Evolutionary conservation across 345 rosid species (phyloP).

Genomic region (Rhodamnia argentea): DNA sequence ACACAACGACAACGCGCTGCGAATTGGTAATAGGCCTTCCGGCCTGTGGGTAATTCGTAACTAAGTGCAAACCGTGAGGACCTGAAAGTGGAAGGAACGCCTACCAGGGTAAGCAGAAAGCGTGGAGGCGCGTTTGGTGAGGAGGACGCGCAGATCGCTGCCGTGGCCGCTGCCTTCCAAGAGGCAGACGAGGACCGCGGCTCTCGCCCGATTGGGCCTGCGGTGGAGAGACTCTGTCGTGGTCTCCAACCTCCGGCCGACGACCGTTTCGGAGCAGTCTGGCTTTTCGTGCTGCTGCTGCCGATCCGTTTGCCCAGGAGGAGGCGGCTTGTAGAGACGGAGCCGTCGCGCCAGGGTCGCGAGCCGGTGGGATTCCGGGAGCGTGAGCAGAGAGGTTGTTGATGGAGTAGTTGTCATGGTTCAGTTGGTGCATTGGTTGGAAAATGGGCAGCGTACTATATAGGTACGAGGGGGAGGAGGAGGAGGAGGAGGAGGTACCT

Average conservation of each 20-base stretch:
- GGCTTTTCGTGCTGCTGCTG: not conserved
- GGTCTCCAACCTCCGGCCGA: not conserved
- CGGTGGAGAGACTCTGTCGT: not conserved
- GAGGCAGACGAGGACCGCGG: slow-evolving; percentile 48
- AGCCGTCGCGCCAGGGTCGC: slow-evolving; percentile 8
- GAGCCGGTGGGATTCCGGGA: slow-evolving; percentile 3
- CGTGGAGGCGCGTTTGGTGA: slow-evolving; percentile 41
- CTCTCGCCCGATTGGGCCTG: slow-evolving; percentile 3
- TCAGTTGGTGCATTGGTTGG: not conserved
- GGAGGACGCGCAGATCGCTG: slow-evolving; percentile 35
- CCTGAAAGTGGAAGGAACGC: not conserved
- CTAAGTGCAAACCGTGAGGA: not conserved
- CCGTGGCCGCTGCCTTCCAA: slow-evolving; percentile 16
- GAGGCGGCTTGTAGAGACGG: slow-evolving; percentile 6
- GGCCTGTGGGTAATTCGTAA: not conserved
- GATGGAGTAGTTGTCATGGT: not conserved
- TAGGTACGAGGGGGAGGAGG: not conserved
- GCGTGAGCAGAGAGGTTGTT: not conserved
- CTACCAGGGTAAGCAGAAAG: slow-evolving; percentile 43
- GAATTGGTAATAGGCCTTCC: not conserved
- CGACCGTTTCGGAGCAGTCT: not conserved
- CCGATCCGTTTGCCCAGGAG: not conserved
- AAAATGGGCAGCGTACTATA: not conserved
- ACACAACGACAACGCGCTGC: not conserved
- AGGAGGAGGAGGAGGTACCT: not conserved